These are phyloP conservation scores for Ophiosphaerella herpotricha DNA, from an alignment of 2,329 filamentous ascomycete species.

Conservation along the genomic window DNA sequence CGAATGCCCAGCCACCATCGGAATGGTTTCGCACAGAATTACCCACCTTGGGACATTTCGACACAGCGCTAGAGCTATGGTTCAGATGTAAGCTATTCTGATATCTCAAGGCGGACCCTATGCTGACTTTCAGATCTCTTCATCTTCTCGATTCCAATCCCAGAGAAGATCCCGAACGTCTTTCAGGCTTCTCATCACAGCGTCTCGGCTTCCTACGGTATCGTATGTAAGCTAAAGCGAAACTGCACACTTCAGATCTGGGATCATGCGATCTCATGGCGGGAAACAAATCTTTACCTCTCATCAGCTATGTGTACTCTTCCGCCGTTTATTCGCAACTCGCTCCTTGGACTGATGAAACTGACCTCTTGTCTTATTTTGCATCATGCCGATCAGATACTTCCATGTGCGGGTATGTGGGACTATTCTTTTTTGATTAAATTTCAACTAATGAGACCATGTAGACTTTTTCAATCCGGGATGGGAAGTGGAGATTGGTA, in stretches of 20 bases:
- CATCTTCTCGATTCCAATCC: slow-evolving; percentile 63
- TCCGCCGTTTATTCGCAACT: slow-evolving; percentile 48
- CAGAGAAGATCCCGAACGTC: slow-evolving; percentile 61
- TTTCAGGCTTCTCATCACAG: slow-evolving; percentile 68
- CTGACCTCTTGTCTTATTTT: slow-evolving; percentile 48
- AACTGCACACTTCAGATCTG: slow-evolving; percentile 65
- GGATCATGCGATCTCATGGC: slow-evolving; percentile 67
- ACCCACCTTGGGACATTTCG: slow-evolving; percentile 53
- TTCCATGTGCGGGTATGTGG: slow-evolving; percentile 41
- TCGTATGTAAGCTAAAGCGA: slow-evolving; percentile 65
- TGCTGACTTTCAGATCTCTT: slow-evolving; percentile 49
- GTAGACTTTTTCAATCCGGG: slow-evolving; percentile 67
- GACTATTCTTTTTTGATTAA: neutral
- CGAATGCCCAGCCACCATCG: slow-evolving; percentile 47
- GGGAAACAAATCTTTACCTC: slow-evolving; percentile 55
- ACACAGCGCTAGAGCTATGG: slow-evolving; percentile 54
- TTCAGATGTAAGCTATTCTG: slow-evolving; percentile 43
- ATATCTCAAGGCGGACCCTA: neutral
- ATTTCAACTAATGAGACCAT: slow-evolving; percentile 41
- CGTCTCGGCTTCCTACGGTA: slow-evolving; percentile 64
- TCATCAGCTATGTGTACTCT: slow-evolving; percentile 49
- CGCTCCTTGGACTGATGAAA: slow-evolving; percentile 47
- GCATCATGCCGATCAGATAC: slow-evolving; percentile 61
- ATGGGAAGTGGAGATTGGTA: slow-evolving; percentile 67
- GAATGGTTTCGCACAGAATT: slow-evolving; percentile 53